These are phyloP conservation scores for Yamadazyma insecticola DNA, from an alignment of 805 yeast species.

Conservation along the genomic window DNA sequence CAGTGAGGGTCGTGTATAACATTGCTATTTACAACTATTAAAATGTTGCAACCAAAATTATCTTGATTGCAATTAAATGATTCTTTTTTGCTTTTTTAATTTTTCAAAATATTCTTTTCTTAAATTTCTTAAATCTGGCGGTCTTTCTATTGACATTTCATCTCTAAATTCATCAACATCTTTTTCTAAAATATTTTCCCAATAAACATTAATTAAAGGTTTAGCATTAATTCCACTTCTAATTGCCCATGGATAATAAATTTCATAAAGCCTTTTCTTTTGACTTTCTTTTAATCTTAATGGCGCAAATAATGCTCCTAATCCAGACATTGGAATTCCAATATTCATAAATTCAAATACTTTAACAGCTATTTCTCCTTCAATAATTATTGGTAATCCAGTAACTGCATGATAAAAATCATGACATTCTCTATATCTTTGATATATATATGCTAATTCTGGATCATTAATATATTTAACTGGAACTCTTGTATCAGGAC, in stretches of 20 bases:
- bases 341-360: conserved; percentile 88
- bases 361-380: conserved; percentile 95
- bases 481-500: conserved; percentile 89
- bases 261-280: conserved; percentile 55
- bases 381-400: conserved; percentile 84
- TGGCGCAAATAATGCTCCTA: conserved; percentile 90
- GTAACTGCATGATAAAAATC: conserved; percentile 94
- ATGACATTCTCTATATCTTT: conserved; percentile 93
- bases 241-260: conserved; percentile 87
- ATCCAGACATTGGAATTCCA: conserved; percentile 92
- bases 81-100: conserved; percentile 17
- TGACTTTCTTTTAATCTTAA: conserved; percentile 63
- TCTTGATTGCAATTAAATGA: no score
- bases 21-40: no score
- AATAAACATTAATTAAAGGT: conserved; percentile 80
- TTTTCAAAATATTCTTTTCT: conserved; percentile 40
- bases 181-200: conserved; percentile 78
- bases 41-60: no score
- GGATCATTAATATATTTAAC: conserved; percentile 87
- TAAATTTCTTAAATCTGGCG: conserved; percentile 67
- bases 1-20: no score
- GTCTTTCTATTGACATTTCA: conserved; percentile 69
- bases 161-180: conserved; percentile 69
- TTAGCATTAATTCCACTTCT: conserved; percentile 66
- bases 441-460: conserved; percentile 87